A percentile compares a stretch with the other conserved stretches of the same genome.
Evolutionary conservation across 345 rosid species (phyloP).

Genomic region (Eucalyptus sp.): DNA sequence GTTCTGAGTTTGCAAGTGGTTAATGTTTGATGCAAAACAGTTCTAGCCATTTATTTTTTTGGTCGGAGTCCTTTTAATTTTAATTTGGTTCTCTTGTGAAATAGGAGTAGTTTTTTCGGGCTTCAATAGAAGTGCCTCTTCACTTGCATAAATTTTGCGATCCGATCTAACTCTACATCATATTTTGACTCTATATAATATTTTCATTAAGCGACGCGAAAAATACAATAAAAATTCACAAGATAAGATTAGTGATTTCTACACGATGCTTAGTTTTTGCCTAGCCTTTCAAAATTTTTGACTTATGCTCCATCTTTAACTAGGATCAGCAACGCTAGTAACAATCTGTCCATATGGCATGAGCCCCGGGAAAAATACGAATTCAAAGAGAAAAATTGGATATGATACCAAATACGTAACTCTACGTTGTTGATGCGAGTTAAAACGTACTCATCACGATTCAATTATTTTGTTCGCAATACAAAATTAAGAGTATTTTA

Average conservation of each 20-base stretch:
- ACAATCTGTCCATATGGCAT: background rate
- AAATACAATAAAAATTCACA: background rate
- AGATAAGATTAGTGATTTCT: background rate
- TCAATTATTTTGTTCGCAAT: background rate
- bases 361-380: background rate
- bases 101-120: background rate
- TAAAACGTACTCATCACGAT: rapidly evolving
- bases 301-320: background rate
- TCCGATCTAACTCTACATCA: background rate
- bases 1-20: no score
- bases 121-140: background rate
- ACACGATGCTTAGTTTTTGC: background rate
- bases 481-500: background rate
- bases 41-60: no score
- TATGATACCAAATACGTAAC: background rate
- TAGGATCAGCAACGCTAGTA: background rate
- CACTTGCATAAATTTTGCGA: background rate
- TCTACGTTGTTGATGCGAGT: background rate
- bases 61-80: no score
- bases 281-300: background rate
- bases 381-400: background rate
- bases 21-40: no score
- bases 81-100: no score
- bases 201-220: background rate
- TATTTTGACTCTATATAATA: background rate